Conservation (phyloP, 805 yeast genomes). For the Torulaspora indica region DNA sequence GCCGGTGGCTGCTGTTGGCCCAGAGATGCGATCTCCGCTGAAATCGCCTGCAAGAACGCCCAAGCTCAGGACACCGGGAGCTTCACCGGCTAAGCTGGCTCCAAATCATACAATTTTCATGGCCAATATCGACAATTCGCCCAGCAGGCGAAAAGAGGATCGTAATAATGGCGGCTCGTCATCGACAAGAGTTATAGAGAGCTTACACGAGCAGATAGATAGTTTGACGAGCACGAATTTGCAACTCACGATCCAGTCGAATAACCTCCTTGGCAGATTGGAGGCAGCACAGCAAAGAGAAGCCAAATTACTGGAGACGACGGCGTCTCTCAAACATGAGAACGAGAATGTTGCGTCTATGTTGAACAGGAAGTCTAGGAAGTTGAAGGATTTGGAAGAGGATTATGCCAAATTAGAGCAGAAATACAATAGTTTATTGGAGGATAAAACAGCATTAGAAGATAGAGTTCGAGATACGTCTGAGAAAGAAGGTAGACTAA, state of each 20-base stretch:
- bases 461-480: conserved; percentile 8
- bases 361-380: conserved; percentile 63
- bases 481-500: conserved; percentile 12
- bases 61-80: background rate
- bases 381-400: conserved; percentile 61
- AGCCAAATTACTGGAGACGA: conserved; percentile 47
- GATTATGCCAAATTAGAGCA: conserved; percentile 23
- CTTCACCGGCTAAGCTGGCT: conserved; percentile 26
- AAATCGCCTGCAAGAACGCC: conserved; percentile 6
- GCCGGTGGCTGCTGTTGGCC: background rate
- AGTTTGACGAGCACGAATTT: conserved; percentile 42
- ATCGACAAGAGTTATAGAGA: conserved; percentile 40
- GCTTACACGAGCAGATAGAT: conserved; percentile 48
- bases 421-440: conserved; percentile 1
- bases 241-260: conserved; percentile 38
- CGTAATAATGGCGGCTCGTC: conserved; percentile 10
- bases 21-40: conserved; percentile 3
- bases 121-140: conserved; percentile 27
- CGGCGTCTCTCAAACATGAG: conserved; percentile 68
- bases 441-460: conserved; percentile 10
- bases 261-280: conserved; percentile 49
- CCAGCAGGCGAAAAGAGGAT: conserved; percentile 11
- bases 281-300: conserved; percentile 42
- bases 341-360: conserved; percentile 68
- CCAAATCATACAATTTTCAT: conserved; percentile 29